phyloP scores from a whole-genome alignment of 2,329 filamentous ascomycete species.

The Davidsoniella virescens region DNA sequence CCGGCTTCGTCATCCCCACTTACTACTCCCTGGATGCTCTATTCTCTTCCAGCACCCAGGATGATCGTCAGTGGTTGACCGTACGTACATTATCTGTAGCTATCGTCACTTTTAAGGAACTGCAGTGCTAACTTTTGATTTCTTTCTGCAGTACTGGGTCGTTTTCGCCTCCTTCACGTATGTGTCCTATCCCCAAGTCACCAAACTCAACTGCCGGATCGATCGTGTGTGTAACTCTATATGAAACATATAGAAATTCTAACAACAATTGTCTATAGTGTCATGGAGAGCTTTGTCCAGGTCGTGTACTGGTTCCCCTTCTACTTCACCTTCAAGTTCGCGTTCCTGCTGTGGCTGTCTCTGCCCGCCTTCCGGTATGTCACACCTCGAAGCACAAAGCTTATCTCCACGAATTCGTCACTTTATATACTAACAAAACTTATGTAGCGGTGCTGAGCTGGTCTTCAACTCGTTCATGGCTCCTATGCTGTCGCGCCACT shows the following conservation, averaged over 20 bases:
- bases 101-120: background rate
- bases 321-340: constrained; percentile 99
- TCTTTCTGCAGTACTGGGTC: constrained; percentile 57
- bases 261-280: constrained; percentile 25
- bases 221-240: constrained; percentile 10
- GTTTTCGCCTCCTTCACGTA: constrained; percentile 67
- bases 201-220: background rate
- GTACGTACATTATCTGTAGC: constrained; percentile 29
- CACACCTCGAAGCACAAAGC: constrained; percentile 14
- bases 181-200: constrained; percentile 17
- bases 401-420: background rate
- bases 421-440: constrained; percentile 10
- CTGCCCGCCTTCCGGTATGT: constrained; percentile 85
- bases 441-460: constrained; percentile 70
- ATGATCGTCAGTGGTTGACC: constrained; percentile 69
- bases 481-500: constrained; percentile 87
- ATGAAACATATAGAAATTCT: constrained; percentile 14
- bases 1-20: constrained; percentile 65
- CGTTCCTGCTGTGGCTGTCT: constrained; percentile 93
- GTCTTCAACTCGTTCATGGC: constrained; percentile 93
- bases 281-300: constrained; percentile 66
- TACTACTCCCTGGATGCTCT: constrained; percentile 73
- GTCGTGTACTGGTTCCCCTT: constrained; percentile 94
- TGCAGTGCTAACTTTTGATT: background rate
- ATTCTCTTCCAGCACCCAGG: constrained; percentile 52